Conservation (phyloP, 164 flowering plant species). For the Aristolochia contorta region DNA sequence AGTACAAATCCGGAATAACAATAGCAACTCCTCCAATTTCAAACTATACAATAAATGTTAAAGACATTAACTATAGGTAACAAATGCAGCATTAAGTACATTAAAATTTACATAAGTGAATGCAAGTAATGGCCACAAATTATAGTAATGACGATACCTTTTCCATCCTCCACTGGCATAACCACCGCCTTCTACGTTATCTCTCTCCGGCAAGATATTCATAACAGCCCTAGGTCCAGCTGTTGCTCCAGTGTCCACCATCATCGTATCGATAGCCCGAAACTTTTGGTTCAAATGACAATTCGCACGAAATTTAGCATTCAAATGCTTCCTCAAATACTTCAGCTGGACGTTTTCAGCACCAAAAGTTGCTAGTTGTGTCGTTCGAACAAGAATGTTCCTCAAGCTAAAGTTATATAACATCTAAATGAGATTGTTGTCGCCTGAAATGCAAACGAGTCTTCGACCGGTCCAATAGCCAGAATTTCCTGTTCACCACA, state of each 20-base stretch:
- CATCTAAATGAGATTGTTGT: constrained; percentile 43
- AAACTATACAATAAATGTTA: too few relatives aligned
- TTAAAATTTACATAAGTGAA: background rate
- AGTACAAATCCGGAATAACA: too few relatives aligned
- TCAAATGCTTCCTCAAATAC: constrained; percentile 18
- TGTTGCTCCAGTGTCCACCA: constrained; percentile 46
- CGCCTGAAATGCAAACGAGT: background rate
- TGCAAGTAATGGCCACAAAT: background rate
- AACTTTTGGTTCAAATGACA: constrained; percentile 19
- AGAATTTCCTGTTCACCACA: constrained; percentile 2
- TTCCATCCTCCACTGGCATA: constrained; percentile 73
- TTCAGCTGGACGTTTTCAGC: constrained; percentile 14
- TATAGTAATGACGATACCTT: constrained; percentile 28
- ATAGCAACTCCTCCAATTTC: too few relatives aligned
- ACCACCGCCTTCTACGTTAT: constrained; percentile 37
- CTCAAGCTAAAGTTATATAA: constrained; percentile 47
- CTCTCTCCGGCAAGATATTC: constrained; percentile 38
- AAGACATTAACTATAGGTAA: too few relatives aligned
- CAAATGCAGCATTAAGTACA: too few relatives aligned
- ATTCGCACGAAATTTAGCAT: constrained; percentile 15
- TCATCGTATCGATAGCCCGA: constrained; percentile 35
- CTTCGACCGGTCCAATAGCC: constrained; percentile 6
- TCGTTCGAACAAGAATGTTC: constrained; percentile 31
- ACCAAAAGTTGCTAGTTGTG: constrained; percentile 17
- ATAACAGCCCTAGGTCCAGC: constrained; percentile 23